These are phyloP conservation scores for Tuber microsphaerosporum DNA, from an alignment of 495 filamentous ascomycete species.

Conservation along the genomic window DNA sequence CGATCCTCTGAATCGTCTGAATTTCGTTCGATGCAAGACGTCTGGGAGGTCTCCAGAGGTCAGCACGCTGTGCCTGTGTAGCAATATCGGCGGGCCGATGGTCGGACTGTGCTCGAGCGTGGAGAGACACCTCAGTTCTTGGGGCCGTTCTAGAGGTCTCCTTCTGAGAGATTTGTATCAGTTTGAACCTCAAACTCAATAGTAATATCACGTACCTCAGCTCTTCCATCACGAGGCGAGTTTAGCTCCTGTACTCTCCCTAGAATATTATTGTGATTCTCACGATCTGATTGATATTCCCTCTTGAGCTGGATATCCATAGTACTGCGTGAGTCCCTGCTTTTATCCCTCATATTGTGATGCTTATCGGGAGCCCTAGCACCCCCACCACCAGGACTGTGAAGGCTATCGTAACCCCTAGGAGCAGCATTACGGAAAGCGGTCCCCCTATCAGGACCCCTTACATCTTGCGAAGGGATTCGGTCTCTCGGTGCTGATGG, in stretches of 20 bases:
- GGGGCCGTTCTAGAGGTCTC: neutral
- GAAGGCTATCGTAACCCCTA: neutral
- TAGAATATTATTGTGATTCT: neutral
- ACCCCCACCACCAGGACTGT: neutral
- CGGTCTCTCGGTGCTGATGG: neutral
- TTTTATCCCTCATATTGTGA: neutral
- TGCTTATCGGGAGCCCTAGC: neutral
- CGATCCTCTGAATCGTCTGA: neutral
- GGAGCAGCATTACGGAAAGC: neutral
- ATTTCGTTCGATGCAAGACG: neutral
- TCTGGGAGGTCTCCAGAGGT: neutral
- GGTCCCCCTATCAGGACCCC: neutral
- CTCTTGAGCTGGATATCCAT: neutral
- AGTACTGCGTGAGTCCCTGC: neutral
- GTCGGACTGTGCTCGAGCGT: neutral
- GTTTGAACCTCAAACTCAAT: neutral
- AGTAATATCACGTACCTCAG: neutral
- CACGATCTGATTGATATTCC: slow-evolving; percentile 1
- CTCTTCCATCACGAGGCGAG: neutral
- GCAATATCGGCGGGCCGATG: neutral
- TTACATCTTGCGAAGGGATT: neutral
- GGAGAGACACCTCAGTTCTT: neutral
- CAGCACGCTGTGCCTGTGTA: neutral
- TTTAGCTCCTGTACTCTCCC: neutral
- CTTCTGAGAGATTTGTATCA: neutral